phyloP scores from a whole-genome alignment of 768 basidiomycete genomes.

The Neoboletus brunneissimus region DNA sequence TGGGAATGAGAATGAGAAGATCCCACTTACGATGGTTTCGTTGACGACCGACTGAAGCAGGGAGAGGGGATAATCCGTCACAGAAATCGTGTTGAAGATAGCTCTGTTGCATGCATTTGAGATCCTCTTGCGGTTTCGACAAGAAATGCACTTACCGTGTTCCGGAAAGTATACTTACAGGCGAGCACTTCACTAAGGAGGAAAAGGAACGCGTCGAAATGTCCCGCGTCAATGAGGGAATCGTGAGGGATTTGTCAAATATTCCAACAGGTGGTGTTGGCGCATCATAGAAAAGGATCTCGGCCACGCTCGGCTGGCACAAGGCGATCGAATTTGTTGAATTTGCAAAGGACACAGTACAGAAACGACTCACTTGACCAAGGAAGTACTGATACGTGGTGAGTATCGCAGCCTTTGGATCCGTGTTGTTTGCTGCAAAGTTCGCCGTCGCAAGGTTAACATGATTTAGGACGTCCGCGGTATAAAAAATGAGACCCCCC shows the following conservation, averaged over 20 bases:
- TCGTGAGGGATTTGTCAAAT: conserved; percentile 27
- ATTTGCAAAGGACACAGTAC: neutral
- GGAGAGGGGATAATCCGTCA: conserved; percentile 7
- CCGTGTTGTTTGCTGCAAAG: conserved; percentile 12
- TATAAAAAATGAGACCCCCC: conserved; percentile 48
- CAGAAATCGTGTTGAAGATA: conserved; percentile 11
- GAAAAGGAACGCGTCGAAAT: conserved; percentile 16
- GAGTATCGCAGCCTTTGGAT: conserved; percentile 37
- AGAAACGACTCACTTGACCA: neutral
- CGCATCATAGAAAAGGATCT: conserved; percentile 55
- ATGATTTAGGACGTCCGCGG: conserved; percentile 3
- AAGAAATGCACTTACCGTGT: neutral
- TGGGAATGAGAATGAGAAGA: neutral
- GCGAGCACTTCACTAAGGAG: conserved; percentile 9
- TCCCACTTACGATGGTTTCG: conserved; percentile 14
- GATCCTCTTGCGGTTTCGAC: neutral
- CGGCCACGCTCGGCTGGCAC: conserved; percentile 14
- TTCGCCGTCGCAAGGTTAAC: conserved; percentile 19
- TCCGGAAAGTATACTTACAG: neutral
- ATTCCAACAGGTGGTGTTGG: conserved; percentile 24
- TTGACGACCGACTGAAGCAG: conserved; percentile 18
- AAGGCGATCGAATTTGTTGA: neutral
- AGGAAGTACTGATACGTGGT: conserved; percentile 38
- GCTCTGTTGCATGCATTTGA: neutral
- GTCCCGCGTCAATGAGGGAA: conserved; percentile 5